These are phyloP conservation scores for Zarea fungicola DNA, from an alignment of 2,329 filamentous ascomycete genomes.

Conservation along the genomic window DNA sequence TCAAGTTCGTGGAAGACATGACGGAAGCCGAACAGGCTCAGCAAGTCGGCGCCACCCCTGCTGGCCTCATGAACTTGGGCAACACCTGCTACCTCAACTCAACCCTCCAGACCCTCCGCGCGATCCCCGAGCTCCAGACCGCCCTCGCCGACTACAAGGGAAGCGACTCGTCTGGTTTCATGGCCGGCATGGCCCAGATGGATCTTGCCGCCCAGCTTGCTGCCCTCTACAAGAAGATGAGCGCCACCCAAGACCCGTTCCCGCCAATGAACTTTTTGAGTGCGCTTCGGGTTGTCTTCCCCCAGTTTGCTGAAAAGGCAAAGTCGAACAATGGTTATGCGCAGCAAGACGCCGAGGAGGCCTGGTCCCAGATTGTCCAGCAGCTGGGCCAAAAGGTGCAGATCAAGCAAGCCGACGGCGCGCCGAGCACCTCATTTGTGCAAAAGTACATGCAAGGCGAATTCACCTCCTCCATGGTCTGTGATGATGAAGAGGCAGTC, in stretches of 20 bases:
- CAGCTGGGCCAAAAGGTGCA: constrained; percentile 75
- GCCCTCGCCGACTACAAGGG: constrained; percentile 58
- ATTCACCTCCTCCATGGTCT: constrained; percentile 73
- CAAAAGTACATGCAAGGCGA: constrained; percentile 86
- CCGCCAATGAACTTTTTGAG: constrained; percentile 77
- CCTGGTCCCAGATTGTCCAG: constrained; percentile 91
- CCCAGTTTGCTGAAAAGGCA: constrained; percentile 87
- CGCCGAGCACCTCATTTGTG: constrained; percentile 63
- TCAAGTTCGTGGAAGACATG: constrained; percentile 97
- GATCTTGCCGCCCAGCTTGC: constrained; percentile 75
- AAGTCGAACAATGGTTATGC: constrained; percentile 80
- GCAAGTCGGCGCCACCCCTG: constrained; percentile 76
- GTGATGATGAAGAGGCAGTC: constrained; percentile 73
- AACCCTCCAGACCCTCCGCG: constrained; percentile 83
- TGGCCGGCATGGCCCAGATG: constrained; percentile 46
- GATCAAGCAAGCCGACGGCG: constrained; percentile 48
- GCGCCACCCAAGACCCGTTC: constrained; percentile 81
- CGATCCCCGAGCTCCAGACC: constrained; percentile 85
- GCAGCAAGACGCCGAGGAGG: constrained; percentile 98
- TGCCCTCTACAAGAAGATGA: constrained; percentile 84
- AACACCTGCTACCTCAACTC: constrained; percentile 99
- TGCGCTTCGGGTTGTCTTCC: constrained; percentile 71
- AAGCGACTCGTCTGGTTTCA: constrained; percentile 23
- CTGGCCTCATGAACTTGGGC: constrained; percentile 84
- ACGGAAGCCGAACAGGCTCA: constrained; percentile 85